Base-by-base conservation (phyloP, 768 basidiomycete species). In the Zangia roseola region DNA sequence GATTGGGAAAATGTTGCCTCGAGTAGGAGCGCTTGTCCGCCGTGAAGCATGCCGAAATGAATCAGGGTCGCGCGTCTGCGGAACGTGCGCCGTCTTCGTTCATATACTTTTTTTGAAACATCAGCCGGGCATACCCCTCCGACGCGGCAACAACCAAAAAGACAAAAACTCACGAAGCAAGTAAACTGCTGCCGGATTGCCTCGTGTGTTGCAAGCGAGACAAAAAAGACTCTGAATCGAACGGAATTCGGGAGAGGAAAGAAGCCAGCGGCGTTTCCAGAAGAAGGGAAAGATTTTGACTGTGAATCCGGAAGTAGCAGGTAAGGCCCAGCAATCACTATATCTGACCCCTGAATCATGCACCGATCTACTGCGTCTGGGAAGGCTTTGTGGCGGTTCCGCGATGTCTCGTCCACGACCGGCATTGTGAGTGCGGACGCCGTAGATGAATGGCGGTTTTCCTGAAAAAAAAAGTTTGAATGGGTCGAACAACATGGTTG, bases 361-460 rank as follows among this genome's bases (percentile, higher is more conserved):
- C 51, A 47, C 61, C 54, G 55, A 63, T 65, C 63, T 57, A 31
- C 44, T 59, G 55, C 49, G 48, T 62, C 56, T 53, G n/a, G 47
- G 56, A 59, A 59, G 56, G 20, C 21, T 14, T 64, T 49, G 61
- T 64, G 61, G 62, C 62, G 56, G 59, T 58, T 62, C 61, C 59
- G 54, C 48, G 35, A 59, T 38, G 45, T 49, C 34, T 48, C 31
- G 31, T 16, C 26, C 38, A 58, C 38, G 60, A 48, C 62, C 62
- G 62, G 61, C 47, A 44, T 53, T 34, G 51, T 56, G 2, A 24
- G 50, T 56, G 62, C 62, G 62, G 61, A 47, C 49, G 47, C 47
- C 35, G 20, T 43, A 49, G 49, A 61, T 64, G 40, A 61, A 64
- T 47, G 59, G 53, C 21, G 33, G 49, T 41, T 43, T 50, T 40